phyloP scores from a whole-genome alignment of 768 basidiomycete genomes.

The Tylopilus sp. region DNA sequence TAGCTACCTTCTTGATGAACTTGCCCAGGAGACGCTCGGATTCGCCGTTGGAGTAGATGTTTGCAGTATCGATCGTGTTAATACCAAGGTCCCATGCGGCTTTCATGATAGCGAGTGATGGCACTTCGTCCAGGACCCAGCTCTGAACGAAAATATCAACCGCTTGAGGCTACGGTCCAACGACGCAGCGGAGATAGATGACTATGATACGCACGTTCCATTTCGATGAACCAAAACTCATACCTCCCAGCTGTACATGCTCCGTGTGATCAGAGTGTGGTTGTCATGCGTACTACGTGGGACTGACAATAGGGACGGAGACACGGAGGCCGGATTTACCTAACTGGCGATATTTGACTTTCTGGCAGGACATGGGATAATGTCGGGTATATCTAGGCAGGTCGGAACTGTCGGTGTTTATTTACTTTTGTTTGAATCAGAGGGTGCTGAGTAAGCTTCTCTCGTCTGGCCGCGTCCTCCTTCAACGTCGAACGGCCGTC shows the following conservation, averaged over 20 bases:
- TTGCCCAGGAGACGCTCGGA: constrained; percentile 38
- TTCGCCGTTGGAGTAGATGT: constrained; percentile 35
- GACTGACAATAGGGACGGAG: constrained; percentile 33
- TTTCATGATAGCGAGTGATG: constrained; percentile 35
- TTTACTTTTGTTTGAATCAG: constrained; percentile 20
- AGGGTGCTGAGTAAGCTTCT: constrained; percentile 14
- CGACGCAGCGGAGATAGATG: background rate
- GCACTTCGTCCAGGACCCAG: constrained; percentile 28
- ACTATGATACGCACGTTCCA: constrained; percentile 23
- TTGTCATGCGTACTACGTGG: too few relatives aligned
- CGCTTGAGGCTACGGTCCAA: background rate
- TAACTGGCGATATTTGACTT: constrained; percentile 30
- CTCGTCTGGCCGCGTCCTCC: background rate
- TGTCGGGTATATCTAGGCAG: too few relatives aligned
- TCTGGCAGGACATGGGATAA: constrained; percentile 12
- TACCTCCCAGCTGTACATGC: constrained; percentile 22
- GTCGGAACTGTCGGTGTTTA: constrained; percentile 6
- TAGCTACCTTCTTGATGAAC: constrained; percentile 34
- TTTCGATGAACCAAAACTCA: constrained; percentile 25
- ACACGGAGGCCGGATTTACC: constrained; percentile 33
- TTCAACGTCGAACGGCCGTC: constrained; percentile 5
- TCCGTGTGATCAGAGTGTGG: background rate
- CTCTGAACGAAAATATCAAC: constrained; percentile 3
- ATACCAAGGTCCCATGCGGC: constrained; percentile 40
- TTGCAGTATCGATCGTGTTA: constrained; percentile 40